Percentiles rank a stretch among this genome's conserved stretches.
phyloP scores from a whole-genome alignment of 495 filamentous ascomycete genomes.

The Hypoxylon cercidicola region DNA sequence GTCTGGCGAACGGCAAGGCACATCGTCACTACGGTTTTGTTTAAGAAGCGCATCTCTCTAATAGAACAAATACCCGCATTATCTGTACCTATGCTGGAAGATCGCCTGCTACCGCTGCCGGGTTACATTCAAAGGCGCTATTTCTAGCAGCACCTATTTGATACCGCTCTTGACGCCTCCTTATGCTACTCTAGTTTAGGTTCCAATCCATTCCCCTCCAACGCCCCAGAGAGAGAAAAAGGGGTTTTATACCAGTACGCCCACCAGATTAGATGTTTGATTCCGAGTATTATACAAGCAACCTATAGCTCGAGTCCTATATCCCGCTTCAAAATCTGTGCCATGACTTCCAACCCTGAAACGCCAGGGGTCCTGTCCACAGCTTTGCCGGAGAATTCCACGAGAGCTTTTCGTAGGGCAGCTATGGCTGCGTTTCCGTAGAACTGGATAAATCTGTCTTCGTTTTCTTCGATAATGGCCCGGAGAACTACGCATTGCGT shows the following conservation, averaged over 20 bases:
- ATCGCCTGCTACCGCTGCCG: slow-evolving; percentile 5
- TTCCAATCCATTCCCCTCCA: slow-evolving; percentile 13
- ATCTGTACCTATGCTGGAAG: neutral
- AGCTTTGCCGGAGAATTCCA: slow-evolving; percentile 72
- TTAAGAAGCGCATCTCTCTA: slow-evolving; percentile 11
- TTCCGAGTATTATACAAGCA: slow-evolving; percentile 20
- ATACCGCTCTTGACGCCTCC: slow-evolving; percentile 30
- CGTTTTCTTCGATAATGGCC: slow-evolving; percentile 76
- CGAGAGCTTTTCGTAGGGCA: slow-evolving; percentile 69
- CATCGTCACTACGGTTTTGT: slow-evolving; percentile 17
- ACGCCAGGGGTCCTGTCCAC: slow-evolving; percentile 63
- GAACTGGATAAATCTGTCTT: slow-evolving; percentile 74
- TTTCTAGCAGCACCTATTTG: slow-evolving; percentile 7
- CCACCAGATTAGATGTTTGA: slow-evolving; percentile 18
- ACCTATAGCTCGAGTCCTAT: slow-evolving; percentile 60
- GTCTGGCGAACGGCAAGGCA: slow-evolving; percentile 14
- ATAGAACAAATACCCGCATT: slow-evolving; percentile 20
- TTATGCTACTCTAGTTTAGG: slow-evolving; percentile 24
- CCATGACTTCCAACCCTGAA: slow-evolving; percentile 67
- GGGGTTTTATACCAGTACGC: neutral
- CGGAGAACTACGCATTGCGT: slow-evolving; percentile 84
- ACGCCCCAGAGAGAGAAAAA: slow-evolving; percentile 20
- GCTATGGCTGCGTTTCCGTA: slow-evolving; percentile 78
- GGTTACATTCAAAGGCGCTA: slow-evolving; percentile 37
- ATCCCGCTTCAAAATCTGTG: slow-evolving; percentile 67